Evolutionary conservation across 441 rosid genomes (phyloP).

Genomic region (Erodium moschatum): DNA sequence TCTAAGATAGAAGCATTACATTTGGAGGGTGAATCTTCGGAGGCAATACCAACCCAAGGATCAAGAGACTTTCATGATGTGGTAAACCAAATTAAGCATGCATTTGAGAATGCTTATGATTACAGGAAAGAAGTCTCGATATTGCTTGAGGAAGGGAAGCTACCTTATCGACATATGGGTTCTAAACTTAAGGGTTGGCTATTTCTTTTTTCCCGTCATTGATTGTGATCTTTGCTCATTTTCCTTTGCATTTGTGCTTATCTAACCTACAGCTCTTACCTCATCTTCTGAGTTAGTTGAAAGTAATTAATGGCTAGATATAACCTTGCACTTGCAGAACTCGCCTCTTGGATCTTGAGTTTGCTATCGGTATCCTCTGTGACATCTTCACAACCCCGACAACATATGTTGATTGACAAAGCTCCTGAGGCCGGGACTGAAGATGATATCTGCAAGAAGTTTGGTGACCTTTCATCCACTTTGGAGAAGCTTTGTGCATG

Average conservation of each 20-base stretch:
- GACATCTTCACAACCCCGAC: background rate
- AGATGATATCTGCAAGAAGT: slow-evolving; percentile 14
- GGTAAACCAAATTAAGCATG: slow-evolving; percentile 22
- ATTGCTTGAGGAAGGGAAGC: slow-evolving; percentile 31
- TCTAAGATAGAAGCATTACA: background rate
- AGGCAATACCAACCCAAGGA: slow-evolving; percentile 4
- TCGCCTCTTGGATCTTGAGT: slow-evolving; percentile 23
- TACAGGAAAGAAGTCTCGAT: slow-evolving; percentile 20
- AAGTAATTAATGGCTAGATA: background rate
- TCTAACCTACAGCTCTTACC: too few species aligned
- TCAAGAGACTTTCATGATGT: slow-evolving; percentile 21
- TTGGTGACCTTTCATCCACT: slow-evolving; percentile 29
- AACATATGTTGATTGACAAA: slow-evolving; percentile 10
- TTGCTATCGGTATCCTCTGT: background rate
- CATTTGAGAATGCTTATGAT: slow-evolving; percentile 21
- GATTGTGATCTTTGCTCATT: background rate
- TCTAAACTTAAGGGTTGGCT: slow-evolving; percentile 23
- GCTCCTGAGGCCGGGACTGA: slow-evolving; percentile 1
- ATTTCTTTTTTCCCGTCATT: background rate
- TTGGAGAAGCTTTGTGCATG: slow-evolving; percentile 33
- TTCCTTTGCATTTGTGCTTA: background rate
- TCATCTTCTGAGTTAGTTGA: too few species aligned
- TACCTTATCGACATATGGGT: slow-evolving; percentile 23
- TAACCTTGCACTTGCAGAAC: slow-evolving; percentile 13
- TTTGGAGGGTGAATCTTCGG: slow-evolving; percentile 15